Evolutionary conservation across 2,329 filamentous ascomycete species (phyloP), one percentile per base, ranked within the genome.

Genomic region (Calycina herbarum): DNA sequence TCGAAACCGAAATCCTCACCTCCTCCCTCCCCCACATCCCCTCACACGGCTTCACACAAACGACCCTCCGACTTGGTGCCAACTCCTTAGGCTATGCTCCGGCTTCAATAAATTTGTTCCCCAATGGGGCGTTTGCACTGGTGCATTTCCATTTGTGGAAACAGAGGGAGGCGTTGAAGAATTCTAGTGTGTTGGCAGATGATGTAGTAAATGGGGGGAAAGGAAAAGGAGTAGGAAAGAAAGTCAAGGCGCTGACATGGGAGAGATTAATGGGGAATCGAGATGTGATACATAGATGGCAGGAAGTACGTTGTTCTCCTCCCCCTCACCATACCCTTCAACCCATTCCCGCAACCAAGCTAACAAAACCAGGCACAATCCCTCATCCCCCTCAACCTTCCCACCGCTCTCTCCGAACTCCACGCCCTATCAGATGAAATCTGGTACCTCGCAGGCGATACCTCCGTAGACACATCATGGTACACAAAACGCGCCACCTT

Each of bases 351-450:
- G 5, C 42, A 51, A 51, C 8, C n/a, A 20, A 20, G n/a, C n/a
- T 51, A 27, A 51, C 45, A 24, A 60, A n/a, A 20, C 3, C 11
- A 76, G 72, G 95, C 94, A 57, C 83, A 98, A 2, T 93, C 92
- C 3, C 82, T 96, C 68, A 97, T 97, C 91, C 93, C 93, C 4
- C 89, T 96, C 67, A 90, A 94, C 77, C 84, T 96, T 40, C 86
- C 92, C 0, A 80, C 86, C 8, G 94, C 93, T 0, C 76, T 97
- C 2, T 84, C 84, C 57, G 95, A 98, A 79, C 85, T 99, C 3
- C 88, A 90, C 54, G 82, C 85, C 60, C 86, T 99, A 4, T 86
- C 90, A n/a, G 94, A 97, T 77, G 95, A 99, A 77, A 96, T 99
- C 61, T 92, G 91, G 84, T 93, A 91, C 74, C 86, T 97, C 3